Conservation (phyloP, 1,139 yeast genomes). For the Maudiozyma humilis region DNA sequence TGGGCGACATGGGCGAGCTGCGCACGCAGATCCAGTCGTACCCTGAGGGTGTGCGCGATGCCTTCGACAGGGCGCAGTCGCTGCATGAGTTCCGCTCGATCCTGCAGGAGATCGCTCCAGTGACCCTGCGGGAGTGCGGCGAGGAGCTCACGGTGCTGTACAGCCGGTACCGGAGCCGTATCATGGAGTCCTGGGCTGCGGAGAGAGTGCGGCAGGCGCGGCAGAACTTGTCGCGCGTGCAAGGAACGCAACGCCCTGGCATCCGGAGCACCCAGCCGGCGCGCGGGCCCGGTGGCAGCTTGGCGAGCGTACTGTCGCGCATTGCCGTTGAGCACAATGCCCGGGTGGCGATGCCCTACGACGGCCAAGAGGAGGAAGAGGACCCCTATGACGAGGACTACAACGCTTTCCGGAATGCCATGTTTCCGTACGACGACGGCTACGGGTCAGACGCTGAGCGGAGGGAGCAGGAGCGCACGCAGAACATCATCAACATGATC, state of each 20-base stretch:
- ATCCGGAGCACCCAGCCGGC: no score
- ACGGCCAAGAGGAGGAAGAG: no score
- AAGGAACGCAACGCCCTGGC: conserved; percentile 1
- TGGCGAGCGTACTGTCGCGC: no score
- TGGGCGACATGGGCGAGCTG: conserved; percentile 11
- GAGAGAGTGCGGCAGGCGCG: conserved; percentile 9
- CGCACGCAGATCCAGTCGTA: conserved; percentile 13
- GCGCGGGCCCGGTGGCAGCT: no score
- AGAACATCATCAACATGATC: conserved; percentile 29
- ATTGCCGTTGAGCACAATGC: no score
- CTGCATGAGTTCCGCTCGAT: conserved; percentile 20
- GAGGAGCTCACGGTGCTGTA: conserved; percentile 17
- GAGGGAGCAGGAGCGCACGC: conserved; percentile 32
- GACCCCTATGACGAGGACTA: neutral
- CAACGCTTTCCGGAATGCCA: no score
- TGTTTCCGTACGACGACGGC: no score
- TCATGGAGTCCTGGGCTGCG: conserved; percentile 18
- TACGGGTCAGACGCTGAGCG: conserved; percentile 10
- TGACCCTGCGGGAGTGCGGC: conserved; percentile 16
- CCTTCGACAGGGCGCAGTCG: conserved; percentile 23
- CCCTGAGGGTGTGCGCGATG: conserved; percentile 19
- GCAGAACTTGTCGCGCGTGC: neutral
- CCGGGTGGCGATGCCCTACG: no score
- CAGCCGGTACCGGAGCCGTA: conserved; percentile 18
- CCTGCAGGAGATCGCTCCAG: conserved; percentile 16